Evolutionary conservation across 139 green algal species (phyloP).

Genomic region (Auxenochlorella pyrenoidosa): DNA sequence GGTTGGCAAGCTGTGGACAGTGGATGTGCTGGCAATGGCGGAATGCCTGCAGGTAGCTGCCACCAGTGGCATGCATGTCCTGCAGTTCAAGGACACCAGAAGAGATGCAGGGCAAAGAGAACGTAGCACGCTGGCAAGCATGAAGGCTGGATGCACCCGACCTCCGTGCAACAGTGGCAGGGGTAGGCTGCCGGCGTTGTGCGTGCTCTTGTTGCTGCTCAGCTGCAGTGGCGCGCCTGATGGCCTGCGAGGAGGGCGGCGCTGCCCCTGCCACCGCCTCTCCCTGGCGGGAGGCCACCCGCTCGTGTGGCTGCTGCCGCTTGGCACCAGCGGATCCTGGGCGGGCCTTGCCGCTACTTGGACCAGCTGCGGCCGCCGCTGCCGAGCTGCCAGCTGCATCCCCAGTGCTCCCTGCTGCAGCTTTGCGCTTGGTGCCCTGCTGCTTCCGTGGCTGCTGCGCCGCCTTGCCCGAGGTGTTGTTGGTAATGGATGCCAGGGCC

Average conservation of each 20-base stretch:
- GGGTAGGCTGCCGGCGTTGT: background rate
- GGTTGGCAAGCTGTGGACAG: background rate
- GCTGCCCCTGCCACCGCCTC: background rate
- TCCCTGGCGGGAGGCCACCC: background rate
- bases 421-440: background rate
- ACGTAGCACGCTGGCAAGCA: background rate
- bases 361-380: background rate
- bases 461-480: conserved; percentile 4
- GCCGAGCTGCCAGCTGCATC: background rate
- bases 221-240: background rate
- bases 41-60: background rate
- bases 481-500: conserved; percentile 37
- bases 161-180: conserved; percentile 1
- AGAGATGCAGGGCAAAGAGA: background rate
- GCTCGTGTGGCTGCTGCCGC: background rate
- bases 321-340: background rate
- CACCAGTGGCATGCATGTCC: background rate
- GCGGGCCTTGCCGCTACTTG: background rate
- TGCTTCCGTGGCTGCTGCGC: background rate
- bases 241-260: background rate
- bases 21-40: background rate
- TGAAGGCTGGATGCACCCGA: background rate
- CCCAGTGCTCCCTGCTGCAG: background rate
- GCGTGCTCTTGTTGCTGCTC: background rate
- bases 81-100: background rate